Percentiles rank a stretch among this genome's conserved stretches.
Evolutionary conservation across 495 filamentous ascomycete species (phyloP).

Genomic region (Penicilliopsis zonata): DNA sequence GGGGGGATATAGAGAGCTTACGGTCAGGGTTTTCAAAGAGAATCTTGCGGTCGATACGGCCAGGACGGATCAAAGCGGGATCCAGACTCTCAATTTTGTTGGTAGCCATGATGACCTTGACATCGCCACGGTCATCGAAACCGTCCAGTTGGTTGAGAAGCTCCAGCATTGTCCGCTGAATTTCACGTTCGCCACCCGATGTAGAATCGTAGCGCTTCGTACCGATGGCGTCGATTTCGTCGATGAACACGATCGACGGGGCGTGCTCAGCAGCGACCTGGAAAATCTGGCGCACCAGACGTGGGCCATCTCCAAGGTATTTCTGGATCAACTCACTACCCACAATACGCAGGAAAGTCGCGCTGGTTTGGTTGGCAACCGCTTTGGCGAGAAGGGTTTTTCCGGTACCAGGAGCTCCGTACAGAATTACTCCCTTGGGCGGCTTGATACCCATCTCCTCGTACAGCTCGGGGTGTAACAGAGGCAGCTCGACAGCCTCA

Average conservation of each 20-base stretch:
- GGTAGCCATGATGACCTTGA: slow-evolving; percentile 99
- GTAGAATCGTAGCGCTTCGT: slow-evolving; percentile 98
- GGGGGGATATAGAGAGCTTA: slow-evolving; percentile 28
- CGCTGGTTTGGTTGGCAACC: slow-evolving; percentile 96
- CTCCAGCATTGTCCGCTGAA: slow-evolving; percentile 98
- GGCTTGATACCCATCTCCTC: slow-evolving; percentile 99
- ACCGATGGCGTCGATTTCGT: slow-evolving; percentile 98
- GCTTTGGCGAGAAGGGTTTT: slow-evolving; percentile 97
- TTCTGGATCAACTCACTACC: slow-evolving; percentile 98
- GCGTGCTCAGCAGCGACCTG: slow-evolving; percentile 94
- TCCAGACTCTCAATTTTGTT: slow-evolving; percentile 99
- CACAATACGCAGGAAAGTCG: slow-evolving; percentile 96
- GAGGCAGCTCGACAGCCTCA: slow-evolving; percentile 90
- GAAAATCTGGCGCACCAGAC: slow-evolving; percentile 94
- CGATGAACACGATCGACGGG: slow-evolving; percentile 97
- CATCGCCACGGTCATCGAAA: slow-evolving; percentile 97
- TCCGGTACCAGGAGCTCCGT: slow-evolving; percentile 92
- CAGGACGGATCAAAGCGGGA: slow-evolving; percentile 89
- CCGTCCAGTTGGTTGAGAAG: slow-evolving; percentile 97
- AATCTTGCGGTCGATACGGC: slow-evolving; percentile 98
- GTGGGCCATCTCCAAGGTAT: slow-evolving; percentile 91
- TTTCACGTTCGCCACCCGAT: slow-evolving; percentile 92
- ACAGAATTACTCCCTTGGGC: slow-evolving; percentile 98
- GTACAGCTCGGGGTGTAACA: slow-evolving; percentile 95
- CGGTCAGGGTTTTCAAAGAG: slow-evolving; percentile 97